Evolutionary conservation across 306 rosid species (phyloP).

Genomic region (Psophocarpus tetragonolobus): DNA sequence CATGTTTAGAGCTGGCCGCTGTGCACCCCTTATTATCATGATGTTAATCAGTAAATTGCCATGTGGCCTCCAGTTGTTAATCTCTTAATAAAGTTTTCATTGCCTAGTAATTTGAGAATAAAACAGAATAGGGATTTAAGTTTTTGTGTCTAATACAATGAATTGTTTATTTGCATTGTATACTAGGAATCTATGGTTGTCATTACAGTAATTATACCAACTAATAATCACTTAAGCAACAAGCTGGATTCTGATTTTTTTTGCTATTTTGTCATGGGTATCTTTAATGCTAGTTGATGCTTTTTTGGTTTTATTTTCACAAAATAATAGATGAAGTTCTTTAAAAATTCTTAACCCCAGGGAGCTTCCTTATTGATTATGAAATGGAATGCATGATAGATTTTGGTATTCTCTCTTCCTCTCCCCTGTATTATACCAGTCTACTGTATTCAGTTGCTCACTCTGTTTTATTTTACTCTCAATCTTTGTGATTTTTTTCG

Average conservation of each 20-base stretch:
- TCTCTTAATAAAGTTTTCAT: background rate
- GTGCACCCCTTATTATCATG: background rate
- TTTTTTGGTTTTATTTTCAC: conserved; percentile 3
- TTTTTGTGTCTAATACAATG: background rate
- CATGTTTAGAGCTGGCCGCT: background rate
- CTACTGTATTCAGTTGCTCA: background rate
- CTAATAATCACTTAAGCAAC: background rate
- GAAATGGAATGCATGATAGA: background rate
- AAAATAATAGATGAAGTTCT: conserved; percentile 4
- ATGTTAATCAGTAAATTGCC: background rate
- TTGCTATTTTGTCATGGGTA: background rate
- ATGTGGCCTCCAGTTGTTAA: background rate
- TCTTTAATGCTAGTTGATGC: background rate
- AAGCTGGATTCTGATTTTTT: background rate
- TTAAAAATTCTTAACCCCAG: conserved; percentile 1
- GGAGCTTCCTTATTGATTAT: background rate
- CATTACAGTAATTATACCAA: background rate
- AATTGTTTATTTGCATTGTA: background rate
- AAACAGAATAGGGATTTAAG: background rate
- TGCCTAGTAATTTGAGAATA: background rate
- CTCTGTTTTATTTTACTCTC: conserved; percentile 1
- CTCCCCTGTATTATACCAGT: background rate
- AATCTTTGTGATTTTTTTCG: background rate
- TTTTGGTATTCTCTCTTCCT: background rate
- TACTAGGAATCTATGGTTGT: background rate